phyloP scores from a whole-genome alignment of 2,329 filamentous ascomycete genomes.

The Ceratocystiopsis minuta region DNA sequence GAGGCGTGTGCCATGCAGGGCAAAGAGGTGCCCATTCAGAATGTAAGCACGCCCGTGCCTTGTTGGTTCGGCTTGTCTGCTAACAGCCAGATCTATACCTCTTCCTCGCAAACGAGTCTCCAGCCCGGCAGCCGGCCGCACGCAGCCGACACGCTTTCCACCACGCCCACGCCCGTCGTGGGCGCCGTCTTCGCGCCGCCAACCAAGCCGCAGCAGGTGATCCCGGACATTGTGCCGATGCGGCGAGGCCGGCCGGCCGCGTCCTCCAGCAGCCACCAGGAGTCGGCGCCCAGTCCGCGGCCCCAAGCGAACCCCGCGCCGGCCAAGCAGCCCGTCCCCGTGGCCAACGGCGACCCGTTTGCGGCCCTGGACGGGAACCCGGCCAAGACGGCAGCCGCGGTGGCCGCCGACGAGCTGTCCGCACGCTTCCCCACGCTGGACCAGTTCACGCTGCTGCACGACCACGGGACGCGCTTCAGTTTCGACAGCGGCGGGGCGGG shows the following conservation, averaged over 20 bases:
- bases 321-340: constrained; percentile 24
- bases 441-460: constrained; percentile 79
- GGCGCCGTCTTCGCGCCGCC: constrained; percentile 71
- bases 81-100: constrained; percentile 47
- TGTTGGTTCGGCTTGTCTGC: neutral
- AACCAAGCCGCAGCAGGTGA: constrained; percentile 46
- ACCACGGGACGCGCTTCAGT: constrained; percentile 67
- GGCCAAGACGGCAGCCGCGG: constrained; percentile 24
- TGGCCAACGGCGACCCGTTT: constrained; percentile 66
- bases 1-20: constrained; percentile 84
- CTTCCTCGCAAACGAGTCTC: constrained; percentile 45
- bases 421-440: constrained; percentile 77
- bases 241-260: constrained; percentile 57
- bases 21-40: constrained; percentile 68
- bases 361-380: constrained; percentile 64
- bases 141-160: constrained; percentile 25
- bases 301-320: constrained; percentile 22
- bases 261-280: constrained; percentile 6
- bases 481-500: constrained; percentile 42
- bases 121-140: constrained; percentile 31
- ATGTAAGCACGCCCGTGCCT: constrained; percentile 38
- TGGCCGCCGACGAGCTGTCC: constrained; percentile 59
- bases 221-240: constrained; percentile 91
- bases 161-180: constrained; percentile 41
- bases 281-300: constrained; percentile 12